Base-by-base conservation (phyloP, 441 rosid genomes). In the Mallotus repandus region DNA sequence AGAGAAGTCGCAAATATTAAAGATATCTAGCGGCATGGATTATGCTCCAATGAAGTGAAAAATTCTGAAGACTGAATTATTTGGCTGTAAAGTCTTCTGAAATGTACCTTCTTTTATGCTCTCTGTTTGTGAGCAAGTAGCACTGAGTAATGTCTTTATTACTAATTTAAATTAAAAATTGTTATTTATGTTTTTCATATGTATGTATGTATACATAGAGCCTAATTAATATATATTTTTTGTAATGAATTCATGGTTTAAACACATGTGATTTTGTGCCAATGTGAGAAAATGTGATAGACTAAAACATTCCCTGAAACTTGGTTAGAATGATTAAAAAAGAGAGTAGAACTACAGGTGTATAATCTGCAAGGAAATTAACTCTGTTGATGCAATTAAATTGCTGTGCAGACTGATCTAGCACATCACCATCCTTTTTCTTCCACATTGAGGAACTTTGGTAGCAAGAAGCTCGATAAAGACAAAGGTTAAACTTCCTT, bases 401-500 rank as follows among this genome's bases (percentile, higher is more conserved):
- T 63, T 62, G 38, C 21, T 71, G 55, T 74, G 43, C 85, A 87
- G 93, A 87, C 88, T 11, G 88, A 89, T 80, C 76, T 89, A 63
- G 86, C 88, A 16, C 84, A 75, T 48, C 80, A 80, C 19, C 81
- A 70, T 74, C 79, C 78, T 12, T 89, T 85, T 35, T 79, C 90
- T n/a, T 59, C 13, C 46, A 82, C 88, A 75, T 82, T 89, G 74
- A 85, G 76, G 81, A 83, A 77, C 73, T 80, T 85, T 21, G 86
- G 90, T 29, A 56, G 55, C 68, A 83, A 71, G 78, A 55, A 64
- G 71, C 41, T 9, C 16, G 85, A 80, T 61, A 84, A 78, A 52
- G 83, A 76, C 50, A 75, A 81, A 84, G 90, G 93, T 89, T 70
- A n/a, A 29, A 35, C 57, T 29, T 69, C 5, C 66, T 21, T n/a